Base-by-base conservation (phyloP, 352 stramenopile species). In the Pythium brachiatum region DNA sequence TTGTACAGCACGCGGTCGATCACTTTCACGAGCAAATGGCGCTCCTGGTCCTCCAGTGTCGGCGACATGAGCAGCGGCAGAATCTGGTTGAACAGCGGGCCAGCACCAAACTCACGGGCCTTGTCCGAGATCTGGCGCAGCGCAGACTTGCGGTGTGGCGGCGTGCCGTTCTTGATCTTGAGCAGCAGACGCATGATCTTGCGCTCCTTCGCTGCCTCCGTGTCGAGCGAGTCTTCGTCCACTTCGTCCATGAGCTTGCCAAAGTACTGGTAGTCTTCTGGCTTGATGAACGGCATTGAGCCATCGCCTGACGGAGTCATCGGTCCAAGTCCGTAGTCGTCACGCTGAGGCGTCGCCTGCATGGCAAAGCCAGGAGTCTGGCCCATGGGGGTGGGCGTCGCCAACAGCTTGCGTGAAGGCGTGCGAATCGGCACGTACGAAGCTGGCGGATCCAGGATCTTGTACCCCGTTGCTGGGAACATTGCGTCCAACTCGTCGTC, bases 1-100 rank as follows among this genome's bases (percentile, higher is more conserved):
- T 99, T 99, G 83, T 99, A 99, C 29, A 99, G 73, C 27, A 99
- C 86, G 39, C 98, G 96, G 72, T 99, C 97, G 66, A 99, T 99
- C 16, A 99, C 97, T 74, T 99, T 99, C 26, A 99, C 97, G 13
- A 99, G 80, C 65, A 99, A 88, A 67, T 99, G 98, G 3, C 98
- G 85, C 68, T 99, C 97, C 71, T 99, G 97, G 76, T 99, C 97
- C 69, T 99, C 97, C 6, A 99, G 80, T 18, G 96, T 98, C 13
- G 96, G 97, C 16, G 94, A 98, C 97, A 99, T 99, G 16, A 99
- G 81, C 59, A 99, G 74, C 6, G 98, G 98, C 55, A 99, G 78
- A 55, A 99, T 99, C 79, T 99, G 97, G 79, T 99, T 98, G 73
- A 99, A 99, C 21, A 99, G 78, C 20, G 96, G 87, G 12, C 94